Conservation (phyloP, 2,329 filamentous ascomycete genomes). For the Penicillium sp. region DNA sequence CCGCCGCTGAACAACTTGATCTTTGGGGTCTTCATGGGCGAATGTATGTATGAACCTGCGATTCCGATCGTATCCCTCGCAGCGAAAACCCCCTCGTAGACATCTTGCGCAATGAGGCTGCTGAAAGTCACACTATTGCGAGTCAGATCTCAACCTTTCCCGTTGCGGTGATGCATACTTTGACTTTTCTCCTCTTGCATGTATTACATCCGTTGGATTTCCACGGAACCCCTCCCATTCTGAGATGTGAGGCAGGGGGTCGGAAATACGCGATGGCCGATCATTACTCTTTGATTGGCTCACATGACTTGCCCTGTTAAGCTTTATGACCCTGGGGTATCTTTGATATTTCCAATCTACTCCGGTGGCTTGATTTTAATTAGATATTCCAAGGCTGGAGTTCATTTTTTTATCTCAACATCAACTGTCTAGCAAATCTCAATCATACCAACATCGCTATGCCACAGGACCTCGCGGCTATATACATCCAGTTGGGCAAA, state of each 20-base stretch:
- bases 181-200: slow-evolving; percentile 17
- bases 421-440: too few relatives aligned
- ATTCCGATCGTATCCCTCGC: slow-evolving; percentile 13
- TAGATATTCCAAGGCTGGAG: too few relatives aligned
- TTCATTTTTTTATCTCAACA: too few relatives aligned
- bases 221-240: slow-evolving; percentile 15
- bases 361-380: too few relatives aligned
- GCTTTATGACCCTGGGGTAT: too few relatives aligned
- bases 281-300: neutral
- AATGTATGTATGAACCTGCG: slow-evolving; percentile 18
- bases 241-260: neutral
- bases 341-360: too few relatives aligned
- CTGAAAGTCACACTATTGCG: slow-evolving; percentile 15
- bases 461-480: too few relatives aligned
- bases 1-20: neutral
- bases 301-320: neutral
- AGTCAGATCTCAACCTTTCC: neutral
- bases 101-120: slow-evolving; percentile 17
- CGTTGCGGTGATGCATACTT: slow-evolving; percentile 4
- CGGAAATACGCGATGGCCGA: neutral
- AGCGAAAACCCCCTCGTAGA: slow-evolving; percentile 14
- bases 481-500: too few relatives aligned
- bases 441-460: too few relatives aligned
- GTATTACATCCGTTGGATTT: slow-evolving; percentile 17
- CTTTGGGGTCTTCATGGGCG: neutral